These are phyloP conservation scores for Verticillium isaacii DNA, from an alignment of 2,329 filamentous ascomycete genomes.

Conservation along the genomic window DNA sequence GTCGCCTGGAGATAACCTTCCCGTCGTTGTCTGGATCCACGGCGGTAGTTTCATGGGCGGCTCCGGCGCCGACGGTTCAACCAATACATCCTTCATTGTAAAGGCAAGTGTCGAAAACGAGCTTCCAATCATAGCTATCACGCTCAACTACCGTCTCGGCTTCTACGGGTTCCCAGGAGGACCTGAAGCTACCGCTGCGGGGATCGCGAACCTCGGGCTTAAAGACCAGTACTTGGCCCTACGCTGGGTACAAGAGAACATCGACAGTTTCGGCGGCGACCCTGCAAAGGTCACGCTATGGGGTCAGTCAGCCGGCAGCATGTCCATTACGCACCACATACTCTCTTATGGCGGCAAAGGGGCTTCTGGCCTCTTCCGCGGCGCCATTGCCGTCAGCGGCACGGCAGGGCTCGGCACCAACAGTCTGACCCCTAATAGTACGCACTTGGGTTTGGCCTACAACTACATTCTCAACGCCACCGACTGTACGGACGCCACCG, in stretches of 20 bases:
- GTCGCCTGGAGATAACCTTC: slow-evolving; percentile 33
- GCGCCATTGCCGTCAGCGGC: slow-evolving; percentile 4
- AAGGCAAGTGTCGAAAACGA: slow-evolving; percentile 35
- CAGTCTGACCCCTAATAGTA: not conserved
- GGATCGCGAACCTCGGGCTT: slow-evolving; percentile 49
- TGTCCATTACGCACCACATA: slow-evolving; percentile 5
- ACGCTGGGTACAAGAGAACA: slow-evolving; percentile 51
- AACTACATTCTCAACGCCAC: slow-evolving; percentile 1
- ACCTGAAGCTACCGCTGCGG: slow-evolving; percentile 37
- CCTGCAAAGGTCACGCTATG: slow-evolving; percentile 41
- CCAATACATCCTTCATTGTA: slow-evolving; percentile 58
- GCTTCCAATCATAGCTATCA: slow-evolving; percentile 42
- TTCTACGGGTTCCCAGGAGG: slow-evolving; percentile 52
- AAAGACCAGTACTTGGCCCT: slow-evolving; percentile 45
- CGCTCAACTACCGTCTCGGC: slow-evolving; percentile 46
- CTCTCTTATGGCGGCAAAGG: slow-evolving; percentile 4
- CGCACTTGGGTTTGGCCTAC: not conserved
- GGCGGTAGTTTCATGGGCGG: slow-evolving; percentile 26
- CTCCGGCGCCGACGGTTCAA: slow-evolving; percentile 36
- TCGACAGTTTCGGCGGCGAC: slow-evolving; percentile 47
- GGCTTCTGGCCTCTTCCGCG: slow-evolving; percentile 1
- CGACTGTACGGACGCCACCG: slow-evolving; percentile 2
- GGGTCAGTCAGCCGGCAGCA: slow-evolving; percentile 39
- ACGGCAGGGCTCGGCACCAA: slow-evolving; percentile 1
- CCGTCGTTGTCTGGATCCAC: slow-evolving; percentile 56